phyloP scores from a whole-genome alignment of 139 green algal genomes.

The Auxenochlorella pyrenoidosa region DNA sequence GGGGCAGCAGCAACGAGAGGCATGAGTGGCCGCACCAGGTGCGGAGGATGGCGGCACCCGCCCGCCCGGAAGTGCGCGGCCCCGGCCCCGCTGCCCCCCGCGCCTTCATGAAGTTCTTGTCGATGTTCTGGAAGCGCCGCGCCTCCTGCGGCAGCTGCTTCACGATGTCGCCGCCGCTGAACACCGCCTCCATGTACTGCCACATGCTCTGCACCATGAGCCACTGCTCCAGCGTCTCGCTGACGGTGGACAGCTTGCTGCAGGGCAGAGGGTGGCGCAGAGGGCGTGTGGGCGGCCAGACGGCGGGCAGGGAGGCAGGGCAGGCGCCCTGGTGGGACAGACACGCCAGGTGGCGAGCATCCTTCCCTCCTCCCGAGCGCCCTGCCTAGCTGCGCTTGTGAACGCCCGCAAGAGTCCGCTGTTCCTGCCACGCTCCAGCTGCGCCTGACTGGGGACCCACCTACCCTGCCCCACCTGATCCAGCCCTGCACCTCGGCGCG shows the following conservation, averaged over 20 bases:
- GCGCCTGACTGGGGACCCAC: too few relatives aligned
- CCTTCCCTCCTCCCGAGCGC: too few relatives aligned
- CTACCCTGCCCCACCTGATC: too few relatives aligned
- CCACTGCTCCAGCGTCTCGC: slow-evolving; percentile 95
- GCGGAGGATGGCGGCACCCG: too few relatives aligned
- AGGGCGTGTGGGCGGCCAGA: neutral
- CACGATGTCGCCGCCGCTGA: slow-evolving; percentile 94
- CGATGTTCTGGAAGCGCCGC: slow-evolving; percentile 97
- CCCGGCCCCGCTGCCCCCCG: neutral
- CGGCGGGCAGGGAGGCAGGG: neutral
- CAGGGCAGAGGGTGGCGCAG: neutral
- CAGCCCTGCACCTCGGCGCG: slow-evolving; percentile 81
- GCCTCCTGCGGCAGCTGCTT: slow-evolving; percentile 95
- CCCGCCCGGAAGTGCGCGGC: too few relatives aligned
- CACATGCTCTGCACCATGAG: slow-evolving; percentile 94
- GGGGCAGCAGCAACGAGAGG: too few relatives aligned
- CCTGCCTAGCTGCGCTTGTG: too few relatives aligned
- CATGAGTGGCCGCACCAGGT: too few relatives aligned
- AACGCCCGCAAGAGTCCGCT: too few relatives aligned
- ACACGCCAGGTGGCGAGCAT: too few relatives aligned
- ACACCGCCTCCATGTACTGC: slow-evolving; percentile 98
- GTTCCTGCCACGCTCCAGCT: too few relatives aligned
- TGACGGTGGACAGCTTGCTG: slow-evolving; percentile 88
- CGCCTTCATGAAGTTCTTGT: slow-evolving; percentile 96
- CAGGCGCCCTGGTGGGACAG: too few relatives aligned